Base-by-base conservation (phyloP, 805 yeast species). In the Lachancea thermotolerans region DNA sequence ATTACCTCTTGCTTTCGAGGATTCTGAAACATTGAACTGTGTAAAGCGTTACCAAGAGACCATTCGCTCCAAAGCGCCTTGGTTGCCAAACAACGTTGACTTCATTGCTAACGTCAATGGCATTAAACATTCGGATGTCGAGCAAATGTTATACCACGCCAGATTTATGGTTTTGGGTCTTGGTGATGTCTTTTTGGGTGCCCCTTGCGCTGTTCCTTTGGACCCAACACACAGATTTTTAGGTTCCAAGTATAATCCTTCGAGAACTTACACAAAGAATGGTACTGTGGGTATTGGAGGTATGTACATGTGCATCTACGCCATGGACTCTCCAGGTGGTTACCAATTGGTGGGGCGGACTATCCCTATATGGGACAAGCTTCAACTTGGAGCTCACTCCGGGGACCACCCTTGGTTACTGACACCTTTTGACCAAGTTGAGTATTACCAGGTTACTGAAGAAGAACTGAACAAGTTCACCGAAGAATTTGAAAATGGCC, bases 201-300 rank as follows among this genome's bases (percentile, higher is more conserved):
- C 99, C 3, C 99, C 99, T 27, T 90, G 97, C 73, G 98, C 98
- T 1, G 95, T 91, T 54, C 98, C 99, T 33, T 77, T 91, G 55
- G 98, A 93, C 65, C 99, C 99, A 47, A 81, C 97, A 59, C 97
- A 90, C 58, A 78, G 97, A 58, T 75, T 89, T 49, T 70, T 91
- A 46, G 99, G 98, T 34, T 77, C 96, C 28, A 91, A 91, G 68
- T 93, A 91, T 70, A 91, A 91, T 63, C 99, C 99, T 34, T 85
- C 96, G 11, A 79, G 99, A 72, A 87, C 97, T 1, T 90, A 75
- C 71, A 91, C 99, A 2, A 96, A 96, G 34, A 87, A 88, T 61
- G 99, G 99, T 55, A 85, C 93, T 32, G 98, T 91, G 50, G 99
- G 99, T 60, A 82, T 93, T 62, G 99, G 99, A 51, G 98, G 99